Evolutionary conservation across 139 green algal genomes (phyloP), one percentile per base, ranked within the genome.

Genomic region (Marvania coccoides): DNA sequence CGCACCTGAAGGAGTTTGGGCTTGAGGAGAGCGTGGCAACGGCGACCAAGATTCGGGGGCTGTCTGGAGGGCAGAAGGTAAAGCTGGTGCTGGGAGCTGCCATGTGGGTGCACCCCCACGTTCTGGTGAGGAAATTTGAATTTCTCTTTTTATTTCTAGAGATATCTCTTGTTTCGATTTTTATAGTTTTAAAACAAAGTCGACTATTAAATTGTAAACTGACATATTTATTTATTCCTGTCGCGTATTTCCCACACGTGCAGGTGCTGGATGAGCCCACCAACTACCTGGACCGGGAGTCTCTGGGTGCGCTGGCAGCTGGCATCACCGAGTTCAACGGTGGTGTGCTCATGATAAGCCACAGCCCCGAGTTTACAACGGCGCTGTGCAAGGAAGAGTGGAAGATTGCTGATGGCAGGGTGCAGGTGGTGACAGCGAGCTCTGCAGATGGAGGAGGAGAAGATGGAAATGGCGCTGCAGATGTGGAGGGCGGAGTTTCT

Each of bases 241-340:
- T n/a, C n/a, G n/a, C n/a, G n/a, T n/a, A n/a, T n/a, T n/a, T n/a
- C n/a, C n/a, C n/a, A n/a, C 85, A 91, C 71, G 72, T 93, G 71
- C 65, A 83, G 55, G 71, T 84, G 23, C 73, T 88, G 66, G 80
- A 94, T 47, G 87, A 94, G 79, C 87, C 87, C 42, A 93, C 87
- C 58, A 93, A 93, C 77, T 90, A 91, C 72, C 63, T 93, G 38
- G 87, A 93, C 57, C 67, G 85, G 24, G 72, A 87, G 36, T 87
- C 82, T 0, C 72, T 93, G 26, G 82, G 81, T 19, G 87, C 84
- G 28, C 80, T 94, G 35, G 81, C 84, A 2, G 59, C 66, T 1
- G 82, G 76, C 4, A 82, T 93, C 36, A 60, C 72, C n/a, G 73
- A 76, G 4, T 93, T 78, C 54, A 68, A 82, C 28, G 87, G 87